These are phyloP conservation scores for Nitzschia sp. DNA, from an alignment of 108 stramenopile genomes.

Conservation along the genomic window DNA sequence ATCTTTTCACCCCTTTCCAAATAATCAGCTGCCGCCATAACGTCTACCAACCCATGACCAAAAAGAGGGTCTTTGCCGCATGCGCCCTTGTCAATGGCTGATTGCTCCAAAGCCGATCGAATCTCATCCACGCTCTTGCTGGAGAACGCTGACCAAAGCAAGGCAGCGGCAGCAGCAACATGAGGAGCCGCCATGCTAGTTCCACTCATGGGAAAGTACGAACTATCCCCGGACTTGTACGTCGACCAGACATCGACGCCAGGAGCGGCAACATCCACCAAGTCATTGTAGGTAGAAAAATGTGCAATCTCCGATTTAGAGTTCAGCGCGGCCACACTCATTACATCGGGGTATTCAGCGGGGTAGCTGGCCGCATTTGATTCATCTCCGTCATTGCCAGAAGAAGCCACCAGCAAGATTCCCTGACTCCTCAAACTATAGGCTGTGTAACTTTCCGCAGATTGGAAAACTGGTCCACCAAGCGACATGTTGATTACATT, in stretches of 20 bases:
- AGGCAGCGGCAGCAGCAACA: slow-evolving; percentile 69
- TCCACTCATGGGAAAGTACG: slow-evolving; percentile 18
- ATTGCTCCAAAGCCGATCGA: slow-evolving; percentile 29
- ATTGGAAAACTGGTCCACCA: slow-evolving; percentile 33
- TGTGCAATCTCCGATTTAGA: slow-evolving; percentile 1
- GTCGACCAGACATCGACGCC: slow-evolving; percentile 21
- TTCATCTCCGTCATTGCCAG: slow-evolving; percentile 48
- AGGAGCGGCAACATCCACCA: slow-evolving; percentile 59
- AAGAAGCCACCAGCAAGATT: slow-evolving; percentile 53
- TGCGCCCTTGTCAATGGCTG: background rate
- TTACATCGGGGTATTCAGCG: slow-evolving; percentile 41
- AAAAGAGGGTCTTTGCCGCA: background rate
- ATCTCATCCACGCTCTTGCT: slow-evolving; percentile 39
- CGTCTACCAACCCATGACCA: background rate
- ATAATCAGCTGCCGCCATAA: background rate
- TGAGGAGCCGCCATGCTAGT: slow-evolving; percentile 69
- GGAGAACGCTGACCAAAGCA: slow-evolving; percentile 47
- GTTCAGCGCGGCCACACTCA: slow-evolving; percentile 41
- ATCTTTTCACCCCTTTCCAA: background rate
- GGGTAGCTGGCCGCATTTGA: slow-evolving; percentile 32
- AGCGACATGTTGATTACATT: slow-evolving; percentile 50
- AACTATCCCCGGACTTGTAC: background rate
- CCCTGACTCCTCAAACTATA: slow-evolving; percentile 33
- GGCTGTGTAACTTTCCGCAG: slow-evolving; percentile 23
- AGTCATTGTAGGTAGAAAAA: slow-evolving; percentile 27